Conservation (phyloP, 2,329 filamentous ascomycete genomes). For the Colletotrichum sp. region DNA sequence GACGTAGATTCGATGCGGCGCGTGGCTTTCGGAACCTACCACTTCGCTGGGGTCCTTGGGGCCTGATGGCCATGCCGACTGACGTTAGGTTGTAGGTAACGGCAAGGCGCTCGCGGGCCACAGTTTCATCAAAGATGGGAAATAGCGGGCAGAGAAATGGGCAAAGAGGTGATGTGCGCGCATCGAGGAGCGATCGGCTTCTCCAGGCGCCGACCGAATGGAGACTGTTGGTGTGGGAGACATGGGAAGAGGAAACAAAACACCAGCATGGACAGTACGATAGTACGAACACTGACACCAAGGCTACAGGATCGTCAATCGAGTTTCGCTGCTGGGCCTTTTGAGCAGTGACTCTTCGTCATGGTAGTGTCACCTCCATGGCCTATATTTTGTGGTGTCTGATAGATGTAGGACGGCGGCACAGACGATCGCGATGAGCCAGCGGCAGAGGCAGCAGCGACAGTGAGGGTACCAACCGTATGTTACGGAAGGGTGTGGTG, state of each 20-base stretch:
- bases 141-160: neutral
- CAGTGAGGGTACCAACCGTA: neutral
- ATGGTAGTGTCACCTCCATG: neutral
- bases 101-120: neutral
- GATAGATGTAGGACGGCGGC: slow-evolving; percentile 1
- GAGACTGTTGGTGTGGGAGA: slow-evolving; percentile 12
- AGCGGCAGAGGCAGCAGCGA: neutral
- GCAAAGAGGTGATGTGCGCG: neutral
- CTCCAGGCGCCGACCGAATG: neutral
- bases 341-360: neutral
- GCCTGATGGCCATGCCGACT: neutral
- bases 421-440: neutral
- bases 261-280: neutral
- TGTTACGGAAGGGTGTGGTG: slow-evolving; percentile 3
- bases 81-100: neutral
- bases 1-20: slow-evolving; percentile 13
- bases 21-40: slow-evolving; percentile 1
- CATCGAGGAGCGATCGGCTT: neutral
- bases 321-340: neutral
- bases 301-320: neutral
- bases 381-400: neutral
- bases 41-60: neutral
- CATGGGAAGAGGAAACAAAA: slow-evolving; percentile 5
- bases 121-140: slow-evolving; percentile 6
- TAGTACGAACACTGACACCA: neutral